Conservation (phyloP, 371 early-diverging fungal species). For the Thermomucor indicae-seudaticae region DNA sequence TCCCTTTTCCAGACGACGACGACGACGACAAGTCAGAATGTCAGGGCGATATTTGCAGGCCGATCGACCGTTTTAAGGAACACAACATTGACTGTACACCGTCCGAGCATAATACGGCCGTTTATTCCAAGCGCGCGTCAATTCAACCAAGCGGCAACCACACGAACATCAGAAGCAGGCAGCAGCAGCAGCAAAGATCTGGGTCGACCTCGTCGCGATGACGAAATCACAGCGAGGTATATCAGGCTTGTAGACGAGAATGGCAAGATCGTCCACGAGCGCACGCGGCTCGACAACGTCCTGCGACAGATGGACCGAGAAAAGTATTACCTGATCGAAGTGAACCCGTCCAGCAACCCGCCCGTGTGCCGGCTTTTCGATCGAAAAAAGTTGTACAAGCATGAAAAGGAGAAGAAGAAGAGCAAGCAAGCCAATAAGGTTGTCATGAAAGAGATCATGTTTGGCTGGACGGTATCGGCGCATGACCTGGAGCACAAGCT, state of each 20-base stretch:
- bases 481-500: slow-evolving; percentile 61
- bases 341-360: slow-evolving; percentile 38
- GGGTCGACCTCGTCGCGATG: slow-evolving; percentile 46
- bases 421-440: slow-evolving; percentile 39
- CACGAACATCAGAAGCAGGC: not conserved
- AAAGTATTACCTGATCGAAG: slow-evolving; percentile 48
- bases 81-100: too few species aligned
- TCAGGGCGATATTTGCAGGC: too few species aligned
- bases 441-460: slow-evolving; percentile 48
- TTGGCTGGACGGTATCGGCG: slow-evolving; percentile 55
- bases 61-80: too few species aligned
- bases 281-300: slow-evolving; percentile 23
- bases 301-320: slow-evolving; percentile 42
- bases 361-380: slow-evolving; percentile 57
- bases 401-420: slow-evolving; percentile 45
- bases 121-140: too few species aligned
- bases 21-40: too few species aligned
- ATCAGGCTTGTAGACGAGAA: slow-evolving; percentile 47
- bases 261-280: slow-evolving; percentile 33
- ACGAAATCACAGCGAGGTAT: slow-evolving; percentile 49
- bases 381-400: slow-evolving; percentile 50
- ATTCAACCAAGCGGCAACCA: not conserved
- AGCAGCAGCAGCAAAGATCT: slow-evolving; percentile 7
- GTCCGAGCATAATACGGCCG: too few species aligned
- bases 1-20: too few species aligned